phyloP scores from a whole-genome alignment of 306 rosid species.

The Acacia acuminata region DNA sequence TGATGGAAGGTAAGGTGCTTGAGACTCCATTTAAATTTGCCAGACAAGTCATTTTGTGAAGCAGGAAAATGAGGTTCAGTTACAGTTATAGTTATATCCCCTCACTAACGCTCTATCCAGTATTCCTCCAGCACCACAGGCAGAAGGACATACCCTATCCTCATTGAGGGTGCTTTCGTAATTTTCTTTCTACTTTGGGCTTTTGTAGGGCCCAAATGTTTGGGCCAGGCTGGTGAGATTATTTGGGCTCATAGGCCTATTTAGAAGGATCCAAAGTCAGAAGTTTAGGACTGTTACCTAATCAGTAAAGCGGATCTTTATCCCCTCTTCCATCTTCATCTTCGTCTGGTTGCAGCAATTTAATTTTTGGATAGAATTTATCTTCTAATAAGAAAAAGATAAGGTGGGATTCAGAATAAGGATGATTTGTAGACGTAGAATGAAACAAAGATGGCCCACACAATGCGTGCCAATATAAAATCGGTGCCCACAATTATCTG shows the following conservation, averaged over 20 bases:
- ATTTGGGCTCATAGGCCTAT: background rate
- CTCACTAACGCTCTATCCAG: conserved; percentile 3
- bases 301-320: no score
- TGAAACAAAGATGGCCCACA: conserved; percentile 32
- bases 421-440: background rate
- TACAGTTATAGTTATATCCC: conserved; percentile 43
- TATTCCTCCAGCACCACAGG: conserved; percentile 41
- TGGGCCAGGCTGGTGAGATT: background rate
- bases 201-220: background rate
- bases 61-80: background rate
- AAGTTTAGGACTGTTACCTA: background rate
- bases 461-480: background rate
- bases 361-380: background rate
- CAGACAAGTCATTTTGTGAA: conserved; percentile 59
- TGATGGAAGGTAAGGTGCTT: conserved; percentile 46
- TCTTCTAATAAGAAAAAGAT: background rate
- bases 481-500: no score
- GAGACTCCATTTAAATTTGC: conserved; percentile 68
- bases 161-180: conserved; percentile 40
- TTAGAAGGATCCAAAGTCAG: background rate
- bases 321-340: background rate
- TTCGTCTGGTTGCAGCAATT: background rate
- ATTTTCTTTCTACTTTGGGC: conserved; percentile 18
- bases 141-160: conserved; percentile 59
- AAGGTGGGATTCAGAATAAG: conserved; percentile 6